Evolutionary conservation across 202 grass and related monocot genomes (phyloP).

Genomic region (Alloteropsis angusta): DNA sequence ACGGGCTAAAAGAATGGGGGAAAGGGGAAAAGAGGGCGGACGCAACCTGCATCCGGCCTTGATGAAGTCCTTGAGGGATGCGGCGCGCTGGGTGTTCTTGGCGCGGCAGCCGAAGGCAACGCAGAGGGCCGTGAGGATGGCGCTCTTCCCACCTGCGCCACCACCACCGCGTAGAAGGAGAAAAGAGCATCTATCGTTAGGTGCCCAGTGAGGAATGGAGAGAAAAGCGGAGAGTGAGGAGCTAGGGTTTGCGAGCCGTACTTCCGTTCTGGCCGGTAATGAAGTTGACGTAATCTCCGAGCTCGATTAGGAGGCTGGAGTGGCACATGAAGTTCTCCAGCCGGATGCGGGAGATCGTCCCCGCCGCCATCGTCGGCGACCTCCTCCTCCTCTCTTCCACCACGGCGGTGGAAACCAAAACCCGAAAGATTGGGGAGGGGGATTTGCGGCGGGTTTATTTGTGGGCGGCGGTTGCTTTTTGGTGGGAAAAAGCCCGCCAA

Average conservation of each 20-base stretch:
- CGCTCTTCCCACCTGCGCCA: slow-evolving; percentile 71
- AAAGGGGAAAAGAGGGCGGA: background rate
- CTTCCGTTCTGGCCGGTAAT: slow-evolving; percentile 93
- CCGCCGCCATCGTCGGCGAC: slow-evolving; percentile 26
- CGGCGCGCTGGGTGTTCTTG: slow-evolving; percentile 75
- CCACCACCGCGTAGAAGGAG: background rate
- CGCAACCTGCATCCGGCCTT: slow-evolving; percentile 80
- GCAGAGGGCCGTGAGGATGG: slow-evolving; percentile 83
- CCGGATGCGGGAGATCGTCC: slow-evolving; percentile 57
- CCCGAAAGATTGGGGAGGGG: background rate
- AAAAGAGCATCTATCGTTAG: background rate
- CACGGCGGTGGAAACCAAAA: background rate
- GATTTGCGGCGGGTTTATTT: background rate
- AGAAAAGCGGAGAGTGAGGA: background rate
- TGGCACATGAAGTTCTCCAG: slow-evolving; percentile 99
- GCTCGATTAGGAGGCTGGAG: slow-evolving; percentile 67
- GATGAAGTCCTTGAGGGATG: slow-evolving; percentile 82
- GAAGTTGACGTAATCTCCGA: slow-evolving; percentile 72
- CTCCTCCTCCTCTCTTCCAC: background rate
- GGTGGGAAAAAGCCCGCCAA: background rate
- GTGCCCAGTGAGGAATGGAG: background rate
- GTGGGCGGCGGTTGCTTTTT: background rate
- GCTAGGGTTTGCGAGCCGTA: slow-evolving; percentile 36
- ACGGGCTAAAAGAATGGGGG: background rate
- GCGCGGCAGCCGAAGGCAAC: slow-evolving; percentile 82